phyloP scores from a whole-genome alignment of 768 basidiomycete species.

The Termitomyces eurrhizus region DNA sequence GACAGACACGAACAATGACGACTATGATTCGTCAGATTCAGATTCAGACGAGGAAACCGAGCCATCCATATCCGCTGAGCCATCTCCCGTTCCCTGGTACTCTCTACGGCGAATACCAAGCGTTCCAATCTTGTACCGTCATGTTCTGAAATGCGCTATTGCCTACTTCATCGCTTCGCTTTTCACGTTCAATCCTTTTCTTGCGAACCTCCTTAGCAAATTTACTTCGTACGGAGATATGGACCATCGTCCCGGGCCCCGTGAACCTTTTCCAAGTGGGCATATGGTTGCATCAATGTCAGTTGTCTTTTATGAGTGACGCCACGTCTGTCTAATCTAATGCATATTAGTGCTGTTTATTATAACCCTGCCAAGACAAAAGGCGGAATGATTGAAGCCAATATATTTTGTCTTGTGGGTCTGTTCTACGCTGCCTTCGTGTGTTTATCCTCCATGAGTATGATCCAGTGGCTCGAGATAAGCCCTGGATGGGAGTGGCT shows the following conservation, averaged over 20 bases:
- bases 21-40: conserved; percentile 20
- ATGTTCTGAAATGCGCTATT: conserved; percentile 86
- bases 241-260: conserved; percentile 32
- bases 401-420: conserved; percentile 71
- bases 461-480: conserved; percentile 77
- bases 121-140: conserved; percentile 53
- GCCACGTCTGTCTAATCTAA: background rate
- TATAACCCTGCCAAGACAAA: conserved; percentile 93
- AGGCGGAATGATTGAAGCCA: conserved; percentile 91
- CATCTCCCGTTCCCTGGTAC: conserved; percentile 13
- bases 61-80: conserved; percentile 3
- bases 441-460: conserved; percentile 69
- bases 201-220: conserved; percentile 69
- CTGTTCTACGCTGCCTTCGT: conserved; percentile 69
- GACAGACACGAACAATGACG: conserved; percentile 13
- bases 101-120: conserved; percentile 26
- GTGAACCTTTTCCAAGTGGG: conserved; percentile 68
- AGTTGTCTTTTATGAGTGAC: conserved; percentile 24
- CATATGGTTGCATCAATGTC: conserved; percentile 95
- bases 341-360: conserved; percentile 73
- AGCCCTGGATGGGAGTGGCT: conserved; percentile 68
- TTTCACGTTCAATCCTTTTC: conserved; percentile 83
- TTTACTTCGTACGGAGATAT: conserved; percentile 39
- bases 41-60: conserved; percentile 8
- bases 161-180: conserved; percentile 88